These are phyloP conservation scores for Paramecium sexaurelia DNA, from an alignment of 73 alveolate species.

Conservation along the genomic window DNA sequence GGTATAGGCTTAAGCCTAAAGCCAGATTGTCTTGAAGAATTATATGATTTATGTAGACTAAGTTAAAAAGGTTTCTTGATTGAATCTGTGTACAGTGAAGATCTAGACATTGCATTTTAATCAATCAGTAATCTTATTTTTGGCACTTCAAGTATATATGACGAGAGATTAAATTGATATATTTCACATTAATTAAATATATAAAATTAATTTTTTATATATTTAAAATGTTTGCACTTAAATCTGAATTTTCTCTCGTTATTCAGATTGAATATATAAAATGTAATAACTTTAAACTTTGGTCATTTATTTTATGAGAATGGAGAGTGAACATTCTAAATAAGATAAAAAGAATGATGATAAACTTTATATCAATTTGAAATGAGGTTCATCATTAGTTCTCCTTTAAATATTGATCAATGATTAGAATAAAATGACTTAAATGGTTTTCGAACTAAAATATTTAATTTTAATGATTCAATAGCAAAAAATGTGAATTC, in stretches of 20 bases:
- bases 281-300: too few species aligned
- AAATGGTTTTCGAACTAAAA: neutral
- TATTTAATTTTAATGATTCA: neutral
- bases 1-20: constrained; percentile 24
- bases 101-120: neutral
- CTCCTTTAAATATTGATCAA: too few species aligned
- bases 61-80: constrained; percentile 7
- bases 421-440: too few species aligned
- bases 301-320: too few species aligned
- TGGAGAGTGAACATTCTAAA: too few species aligned
- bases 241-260: too few species aligned
- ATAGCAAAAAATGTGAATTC: neutral
- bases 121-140: neutral
- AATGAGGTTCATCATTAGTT: too few species aligned
- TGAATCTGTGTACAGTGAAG: constrained; percentile 23
- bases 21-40: constrained; percentile 13
- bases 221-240: too few species aligned
- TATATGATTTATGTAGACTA: neutral
- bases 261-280: too few species aligned
- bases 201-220: too few species aligned
- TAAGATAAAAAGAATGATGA: too few species aligned
- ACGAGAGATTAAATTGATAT: constrained; percentile 33
- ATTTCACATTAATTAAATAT: neutral
- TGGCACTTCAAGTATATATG: neutral
- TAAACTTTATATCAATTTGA: too few species aligned